Base-by-base conservation (phyloP, 2,329 filamentous ascomycete species). In the Penicillium expansum region DNA sequence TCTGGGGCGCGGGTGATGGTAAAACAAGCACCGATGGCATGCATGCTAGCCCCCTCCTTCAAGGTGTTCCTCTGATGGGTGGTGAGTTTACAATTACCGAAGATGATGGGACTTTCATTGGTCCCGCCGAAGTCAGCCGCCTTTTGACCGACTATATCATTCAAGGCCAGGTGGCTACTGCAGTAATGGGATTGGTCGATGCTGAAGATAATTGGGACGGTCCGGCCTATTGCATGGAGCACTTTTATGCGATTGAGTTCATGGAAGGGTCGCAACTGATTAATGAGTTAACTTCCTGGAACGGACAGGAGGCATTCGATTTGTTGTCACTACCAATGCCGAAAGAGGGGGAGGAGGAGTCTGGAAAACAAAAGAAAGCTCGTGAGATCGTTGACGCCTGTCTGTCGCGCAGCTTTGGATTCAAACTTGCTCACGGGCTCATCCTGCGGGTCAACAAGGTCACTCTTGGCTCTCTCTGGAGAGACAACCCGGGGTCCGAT, bases 111-210 rank as follows among this genome's bases (percentile, higher is more conserved):
- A 74, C 60, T 49, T 70, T 59, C 13, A 73, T 71, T 63, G 69
- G 66, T 4, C 65, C 74, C 4, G 75, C 79, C 7, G 77, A 77
- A 32, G 64, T 71, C 13, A 73, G 74, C 37, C 72, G 67, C 52
- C 72, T 79, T 60, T 72, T 85, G 63, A 80, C 78, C 2, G 82
- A 86, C 62, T 86, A 85, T 60, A 83, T 84, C 54, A 79, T 81
- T 39, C 82, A 86, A 58, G 82, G 81, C 3, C 82, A 84, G 58
- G 80, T 74, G 3, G 76, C 83, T 59, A 76, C 74, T 7, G 70
- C 81, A 68, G 82, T 80, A 0, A 79, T 83, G 77, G 77, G 79
- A 2, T 76, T 82, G 5, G 64, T 83, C 0, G 82, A 85, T 58
- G 71, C 76, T 3, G 76, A 79, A 30, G 78, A 76, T 30, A 71